These are phyloP conservation scores for Aeminium ludgeri DNA, from an alignment of 495 filamentous ascomycete species.

Conservation along the genomic window DNA sequence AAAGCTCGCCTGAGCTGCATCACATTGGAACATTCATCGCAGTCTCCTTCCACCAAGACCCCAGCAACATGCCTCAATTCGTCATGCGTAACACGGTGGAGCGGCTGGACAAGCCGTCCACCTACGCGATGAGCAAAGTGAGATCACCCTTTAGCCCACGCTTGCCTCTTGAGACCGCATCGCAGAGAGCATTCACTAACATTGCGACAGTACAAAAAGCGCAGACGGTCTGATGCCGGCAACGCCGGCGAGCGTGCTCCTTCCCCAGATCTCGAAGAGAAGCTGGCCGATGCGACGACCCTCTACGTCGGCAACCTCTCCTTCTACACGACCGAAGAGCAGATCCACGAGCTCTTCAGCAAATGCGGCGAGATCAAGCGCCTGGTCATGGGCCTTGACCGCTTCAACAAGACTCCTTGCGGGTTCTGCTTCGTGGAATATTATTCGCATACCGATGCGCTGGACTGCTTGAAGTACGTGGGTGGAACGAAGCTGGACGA, in stretches of 20 bases:
- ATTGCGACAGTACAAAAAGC: conserved; percentile 43
- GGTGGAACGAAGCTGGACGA: conserved; percentile 98
- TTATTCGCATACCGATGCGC: conserved; percentile 87
- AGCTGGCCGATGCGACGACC: conserved; percentile 72
- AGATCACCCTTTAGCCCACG: conserved; percentile 5
- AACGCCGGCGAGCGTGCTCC: conserved; percentile 32
- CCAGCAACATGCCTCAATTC: conserved; percentile 16
- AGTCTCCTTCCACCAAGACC: background rate
- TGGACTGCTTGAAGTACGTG: conserved; percentile 96
- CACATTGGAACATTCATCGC: too few species aligned
- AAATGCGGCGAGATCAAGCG: conserved; percentile 93
- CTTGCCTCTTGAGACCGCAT: background rate
- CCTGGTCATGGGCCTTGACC: conserved; percentile 94
- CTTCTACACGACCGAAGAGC: conserved; percentile 99
- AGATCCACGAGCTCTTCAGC: conserved; percentile 58
- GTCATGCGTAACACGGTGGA: conserved; percentile 53
- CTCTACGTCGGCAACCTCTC: conserved; percentile 98
- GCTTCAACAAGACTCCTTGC: conserved; percentile 92
- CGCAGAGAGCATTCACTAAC: background rate
- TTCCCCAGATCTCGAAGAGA: conserved; percentile 38
- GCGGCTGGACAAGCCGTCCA: conserved; percentile 71
- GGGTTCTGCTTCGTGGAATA: conserved; percentile 99
- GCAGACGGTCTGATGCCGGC: conserved; percentile 37
- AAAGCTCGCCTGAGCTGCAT: too few species aligned
- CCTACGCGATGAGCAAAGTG: conserved; percentile 70